Base-by-base conservation (phyloP, 495 filamentous ascomycete genomes). In the Entonaema liquescens region DNA sequence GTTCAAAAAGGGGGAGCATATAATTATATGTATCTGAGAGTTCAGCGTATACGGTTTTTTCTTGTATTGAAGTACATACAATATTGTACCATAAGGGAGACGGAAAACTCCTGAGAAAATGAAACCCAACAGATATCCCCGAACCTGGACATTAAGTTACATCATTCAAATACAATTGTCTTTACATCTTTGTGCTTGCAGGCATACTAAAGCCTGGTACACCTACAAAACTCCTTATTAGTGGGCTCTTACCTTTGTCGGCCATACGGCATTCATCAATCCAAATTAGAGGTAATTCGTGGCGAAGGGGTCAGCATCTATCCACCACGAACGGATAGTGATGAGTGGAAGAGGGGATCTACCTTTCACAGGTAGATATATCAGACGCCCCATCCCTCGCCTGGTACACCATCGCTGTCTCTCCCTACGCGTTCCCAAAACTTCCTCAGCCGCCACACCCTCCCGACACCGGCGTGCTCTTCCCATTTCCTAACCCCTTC, bases 361-460 rank as follows among this genome's bases (percentile, higher is more conserved):
- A 33, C 17, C 44, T 49, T 47, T 36, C 2, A 33, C 31, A 9
- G 12, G 1, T 5, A 28, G 29, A 31, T 23, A 21, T 25, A 70
- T 60, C 17, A 47, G 36, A 15, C 15, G 25, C 15, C 9, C 61
- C 49, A 65, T 15, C 52, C 29, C 40, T 59, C 49, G 17, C 28
- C 49, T 12, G 15, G 25, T 7, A 5, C 49, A 31, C 73, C 74
- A n/a, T 72, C 72, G 55, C 54, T 64, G 0, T 59, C 65, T 8
- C 62, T 72, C 19, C 77, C 79, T 53, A 85, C 72, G 26, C 78
- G 72, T 74, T 87, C 86, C 84, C 85, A 88, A 67, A 85, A 87
- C 54, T 78, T 76, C 65, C 82, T 79, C 55, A 88, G 61, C 33
- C 81, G 75, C 79, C 82, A 83, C 3, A 88, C 86, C 47, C 81